Evolutionary conservation across 805 yeast genomes (phyloP), one percentile per base, ranked within the genome.

Genomic region (Kurtzmaniella cleridarum): DNA sequence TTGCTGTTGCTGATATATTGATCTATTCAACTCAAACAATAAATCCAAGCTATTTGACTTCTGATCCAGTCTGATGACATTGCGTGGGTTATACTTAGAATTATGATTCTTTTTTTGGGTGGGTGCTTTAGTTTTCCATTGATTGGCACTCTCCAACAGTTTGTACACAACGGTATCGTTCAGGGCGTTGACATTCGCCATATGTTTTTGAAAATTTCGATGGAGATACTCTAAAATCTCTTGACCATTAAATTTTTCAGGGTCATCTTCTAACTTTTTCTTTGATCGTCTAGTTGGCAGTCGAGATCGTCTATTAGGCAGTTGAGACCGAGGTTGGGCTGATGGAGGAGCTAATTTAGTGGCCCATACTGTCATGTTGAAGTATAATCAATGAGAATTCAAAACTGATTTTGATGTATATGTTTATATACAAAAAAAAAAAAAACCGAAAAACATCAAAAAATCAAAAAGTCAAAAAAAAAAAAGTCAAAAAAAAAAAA

Each of bases 61-160:
- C 40, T 39, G 31, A 17, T 41, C 42, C 29, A 18, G 36, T 17
- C 42, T 18, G 13, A 43, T 42, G 13, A 44, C 50, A 24, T 41
- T 41, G 13, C 38, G 38, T 15, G 50, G 41, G 14, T 31, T 36
- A 38, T 43, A 41, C 30, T 39, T 43, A 17, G 32, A 16, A 28
- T 27, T 30, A 10, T 13, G 23, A 24, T 30, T 29, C 26, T 34
- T 40, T 2, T 35, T 40, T n/a, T 23, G 30, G 13, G 23, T 24
- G 12, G 27, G 16, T 16, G 40, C 26, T 17, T 29, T 35, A 13
- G 54, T 46, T 35, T 40, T 53, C 57, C 57, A 53, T 32, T 41
- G 51, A 3, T 53, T 48, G 3, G 53, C 46, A 8, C 57, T 18
- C 7, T 59, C 63, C 4, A 55, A 49, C 31, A 58, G 50, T 33